phyloP scores from a whole-genome alignment of 495 filamentous ascomycete species.

The Penicillium psychrofluorescens region DNA sequence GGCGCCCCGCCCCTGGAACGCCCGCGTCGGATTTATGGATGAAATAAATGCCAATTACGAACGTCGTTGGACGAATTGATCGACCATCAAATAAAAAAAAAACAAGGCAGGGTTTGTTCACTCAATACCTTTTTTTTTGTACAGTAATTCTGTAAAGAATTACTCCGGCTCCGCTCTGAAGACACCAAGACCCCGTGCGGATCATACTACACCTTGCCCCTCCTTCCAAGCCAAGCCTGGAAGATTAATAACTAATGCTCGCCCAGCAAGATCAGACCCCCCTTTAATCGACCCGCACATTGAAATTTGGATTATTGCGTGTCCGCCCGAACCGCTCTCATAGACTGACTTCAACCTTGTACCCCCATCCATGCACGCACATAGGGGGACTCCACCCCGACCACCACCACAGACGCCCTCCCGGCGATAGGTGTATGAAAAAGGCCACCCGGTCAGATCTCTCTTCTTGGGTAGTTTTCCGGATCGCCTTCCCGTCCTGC shows the following conservation, averaged over 20 bases:
- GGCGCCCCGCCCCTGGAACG: constrained; percentile 5
- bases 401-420: constrained; percentile 9
- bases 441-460: no score
- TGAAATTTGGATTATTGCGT: no score
- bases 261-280: no score
- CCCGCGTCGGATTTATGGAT: background rate
- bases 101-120: background rate
- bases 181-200: no score
- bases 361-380: constrained; percentile 11
- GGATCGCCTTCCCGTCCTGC: constrained; percentile 28
- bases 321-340: background rate
- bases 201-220: no score
- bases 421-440: constrained; percentile 4
- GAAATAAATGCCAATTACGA: background rate
- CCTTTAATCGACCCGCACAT: no score
- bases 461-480: constrained; percentile 13
- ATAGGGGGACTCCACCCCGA: background rate
- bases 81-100: background rate
- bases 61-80: no score
- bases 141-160: no score
- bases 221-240: no score
- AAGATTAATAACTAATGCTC: no score
- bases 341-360: constrained; percentile 14
- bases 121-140: no score
- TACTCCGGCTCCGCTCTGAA: no score